phyloP scores from a whole-genome alignment of 306 rosid species.

The Leucaena leucocephala region DNA sequence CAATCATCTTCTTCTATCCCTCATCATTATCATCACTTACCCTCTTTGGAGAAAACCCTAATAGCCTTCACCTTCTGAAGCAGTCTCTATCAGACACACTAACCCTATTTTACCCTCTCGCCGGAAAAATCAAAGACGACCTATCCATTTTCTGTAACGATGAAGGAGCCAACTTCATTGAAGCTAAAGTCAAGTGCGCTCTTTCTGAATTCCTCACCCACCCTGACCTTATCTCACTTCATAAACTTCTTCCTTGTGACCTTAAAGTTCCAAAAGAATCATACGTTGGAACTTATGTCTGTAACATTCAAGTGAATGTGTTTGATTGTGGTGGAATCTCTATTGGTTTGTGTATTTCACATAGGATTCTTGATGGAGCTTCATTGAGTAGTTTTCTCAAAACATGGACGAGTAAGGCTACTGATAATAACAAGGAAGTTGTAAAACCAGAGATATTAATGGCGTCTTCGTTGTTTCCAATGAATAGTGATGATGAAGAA shows the following conservation, averaged over 20 bases:
- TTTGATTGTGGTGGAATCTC: slow-evolving; percentile 64
- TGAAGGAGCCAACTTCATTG: slow-evolving; percentile 42
- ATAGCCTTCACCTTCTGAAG: slow-evolving; percentile 34
- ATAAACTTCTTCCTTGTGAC: slow-evolving; percentile 39
- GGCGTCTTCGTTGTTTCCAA: slow-evolving; percentile 39
- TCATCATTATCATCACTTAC: neutral
- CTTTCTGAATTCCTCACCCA: slow-evolving; percentile 30
- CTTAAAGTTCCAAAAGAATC: slow-evolving; percentile 8
- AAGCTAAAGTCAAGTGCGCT: slow-evolving; percentile 33
- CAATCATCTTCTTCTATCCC: slow-evolving; percentile 24
- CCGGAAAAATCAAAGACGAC: slow-evolving; percentile 51
- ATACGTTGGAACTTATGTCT: slow-evolving; percentile 20
- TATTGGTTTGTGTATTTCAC: slow-evolving; percentile 47
- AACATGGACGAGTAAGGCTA: slow-evolving; percentile 41
- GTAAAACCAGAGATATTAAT: slow-evolving; percentile 15
- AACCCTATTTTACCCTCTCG: slow-evolving; percentile 51
- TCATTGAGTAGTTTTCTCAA: slow-evolving; percentile 47
- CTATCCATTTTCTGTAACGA: slow-evolving; percentile 47
- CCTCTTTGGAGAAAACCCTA: slow-evolving; percentile 1
- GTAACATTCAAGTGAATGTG: slow-evolving; percentile 47
- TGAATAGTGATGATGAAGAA: neutral
- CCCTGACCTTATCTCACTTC: slow-evolving; percentile 17
- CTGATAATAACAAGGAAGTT: neutral
- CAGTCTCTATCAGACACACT: slow-evolving; percentile 52
- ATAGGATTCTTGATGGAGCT: slow-evolving; percentile 51